Percentiles rank a stretch among this genome's conserved stretches.
Evolutionary conservation across 1,284 basidiomycete species (phyloP).

Genomic region (Tilletia walkeri): DNA sequence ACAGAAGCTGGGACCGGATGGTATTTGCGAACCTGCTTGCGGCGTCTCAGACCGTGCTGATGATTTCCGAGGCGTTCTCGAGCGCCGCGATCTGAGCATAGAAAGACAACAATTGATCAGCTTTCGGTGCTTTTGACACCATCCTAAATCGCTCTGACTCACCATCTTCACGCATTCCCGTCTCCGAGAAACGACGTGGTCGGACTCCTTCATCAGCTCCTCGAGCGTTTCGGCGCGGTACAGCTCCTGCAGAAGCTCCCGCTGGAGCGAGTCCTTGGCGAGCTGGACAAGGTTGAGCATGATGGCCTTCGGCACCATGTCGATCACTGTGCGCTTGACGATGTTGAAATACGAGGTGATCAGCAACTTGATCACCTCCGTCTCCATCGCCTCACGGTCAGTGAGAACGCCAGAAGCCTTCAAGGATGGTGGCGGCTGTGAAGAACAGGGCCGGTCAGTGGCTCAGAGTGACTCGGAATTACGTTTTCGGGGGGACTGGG

Average conservation of each 20-base stretch:
- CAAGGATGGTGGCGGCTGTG: constrained; percentile 78
- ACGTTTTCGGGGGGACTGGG: no score
- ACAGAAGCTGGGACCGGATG: no score
- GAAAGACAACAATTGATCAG: background rate
- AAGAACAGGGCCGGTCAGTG: constrained; percentile 15
- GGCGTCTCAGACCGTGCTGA: constrained; percentile 44
- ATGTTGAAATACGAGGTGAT: constrained; percentile 52
- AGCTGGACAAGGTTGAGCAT: constrained; percentile 86
- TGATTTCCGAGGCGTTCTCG: constrained; percentile 53
- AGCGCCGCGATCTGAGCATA: constrained; percentile 36
- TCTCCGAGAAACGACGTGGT: constrained; percentile 51
- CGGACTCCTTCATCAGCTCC: constrained; percentile 54
- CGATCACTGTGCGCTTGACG: constrained; percentile 98
- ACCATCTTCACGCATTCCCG: constrained; percentile 56
- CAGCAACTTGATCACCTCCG: constrained; percentile 87
- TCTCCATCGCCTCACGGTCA: constrained; percentile 96
- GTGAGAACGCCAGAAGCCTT: constrained; percentile 88
- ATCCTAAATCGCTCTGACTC: background rate
- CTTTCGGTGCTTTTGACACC: no score
- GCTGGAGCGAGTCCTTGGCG: constrained; percentile 88
- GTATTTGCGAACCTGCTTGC: no score
- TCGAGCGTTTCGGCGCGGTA: constrained; percentile 51
- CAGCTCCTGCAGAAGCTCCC: constrained; percentile 67
- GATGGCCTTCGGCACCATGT: constrained; percentile 95
- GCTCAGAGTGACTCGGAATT: no score